Evolutionary conservation across 441 rosid species (phyloP).

Genomic region (Populus hybrid): DNA sequence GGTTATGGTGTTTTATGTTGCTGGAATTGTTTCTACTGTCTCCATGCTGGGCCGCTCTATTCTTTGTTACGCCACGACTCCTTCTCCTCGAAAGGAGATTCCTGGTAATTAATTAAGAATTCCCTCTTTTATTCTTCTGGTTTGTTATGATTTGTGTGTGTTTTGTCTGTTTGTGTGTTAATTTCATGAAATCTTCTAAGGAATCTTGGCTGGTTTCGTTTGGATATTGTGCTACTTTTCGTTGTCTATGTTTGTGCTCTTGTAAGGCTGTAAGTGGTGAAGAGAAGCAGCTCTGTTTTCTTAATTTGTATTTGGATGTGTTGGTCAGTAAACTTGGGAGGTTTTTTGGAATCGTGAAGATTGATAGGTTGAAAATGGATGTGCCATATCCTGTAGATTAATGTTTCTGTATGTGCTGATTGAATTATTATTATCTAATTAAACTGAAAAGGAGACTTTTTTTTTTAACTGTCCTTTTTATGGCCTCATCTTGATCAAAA

Average conservation of each 20-base stretch:
- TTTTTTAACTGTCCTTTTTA: background rate
- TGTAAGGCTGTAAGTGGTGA: too few species aligned
- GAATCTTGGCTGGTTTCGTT: background rate
- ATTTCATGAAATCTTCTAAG: background rate
- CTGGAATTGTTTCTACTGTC: constrained; percentile 63
- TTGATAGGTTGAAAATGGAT: background rate
- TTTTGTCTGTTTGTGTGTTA: background rate
- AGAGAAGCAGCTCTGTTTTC: background rate
- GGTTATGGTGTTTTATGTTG: constrained; percentile 64
- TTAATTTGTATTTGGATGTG: background rate
- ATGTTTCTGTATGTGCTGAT: background rate
- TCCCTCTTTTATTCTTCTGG: background rate
- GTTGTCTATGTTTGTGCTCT: background rate
- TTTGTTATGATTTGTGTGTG: background rate
- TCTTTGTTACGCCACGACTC: constrained; percentile 48
- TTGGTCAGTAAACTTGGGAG: background rate
- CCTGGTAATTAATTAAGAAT: constrained; percentile 40
- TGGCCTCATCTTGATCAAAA: background rate
- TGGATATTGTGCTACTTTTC: background rate
- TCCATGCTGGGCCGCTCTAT: constrained; percentile 71
- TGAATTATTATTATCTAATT: background rate
- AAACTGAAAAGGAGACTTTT: background rate
- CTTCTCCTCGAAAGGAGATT: constrained; percentile 44
- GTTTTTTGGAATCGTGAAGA: background rate
- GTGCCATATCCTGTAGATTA: background rate